These are phyloP conservation scores for Cyanidium caldarium DNA, from an alignment of 23 red algal genomes.

Conservation along the genomic window DNA sequence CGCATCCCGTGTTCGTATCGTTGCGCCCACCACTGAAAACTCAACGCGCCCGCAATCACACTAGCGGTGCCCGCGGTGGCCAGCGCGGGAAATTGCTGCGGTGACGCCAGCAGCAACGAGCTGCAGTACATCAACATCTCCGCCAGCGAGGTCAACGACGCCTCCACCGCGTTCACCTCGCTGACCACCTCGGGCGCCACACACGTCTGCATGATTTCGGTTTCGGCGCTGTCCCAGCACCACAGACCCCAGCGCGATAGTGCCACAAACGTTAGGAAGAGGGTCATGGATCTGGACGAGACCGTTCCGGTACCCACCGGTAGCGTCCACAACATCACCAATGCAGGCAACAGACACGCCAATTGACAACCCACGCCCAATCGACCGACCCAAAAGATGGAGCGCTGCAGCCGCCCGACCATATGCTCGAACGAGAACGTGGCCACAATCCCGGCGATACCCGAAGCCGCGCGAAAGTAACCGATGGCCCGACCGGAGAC, in stretches of 20 bases:
- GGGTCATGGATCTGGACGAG: too few species aligned
- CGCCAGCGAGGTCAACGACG: neutral
- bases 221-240: slow-evolving; percentile 4
- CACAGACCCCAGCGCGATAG: neutral
- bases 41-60: neutral
- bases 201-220: slow-evolving; percentile 3
- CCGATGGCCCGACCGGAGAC: neutral
- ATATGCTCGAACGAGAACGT: neutral
- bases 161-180: neutral
- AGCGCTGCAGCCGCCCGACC: neutral
- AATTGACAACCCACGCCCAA: neutral
- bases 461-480: neutral
- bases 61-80: neutral
- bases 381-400: neutral
- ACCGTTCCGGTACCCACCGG: neutral
- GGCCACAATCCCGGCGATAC: neutral
- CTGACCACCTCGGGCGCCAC: neutral
- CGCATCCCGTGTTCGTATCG: neutral
- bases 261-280: neutral
- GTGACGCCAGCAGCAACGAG: neutral
- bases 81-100: neutral
- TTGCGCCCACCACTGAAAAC: neutral
- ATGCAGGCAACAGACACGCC: neutral
- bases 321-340: neutral
- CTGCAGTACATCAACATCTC: neutral